A percentile compares a stretch with the other conserved stretches of the same genome.
phyloP scores from a whole-genome alignment of 2,329 filamentous ascomycete genomes.

The Dendrostoma leiphaemia region DNA sequence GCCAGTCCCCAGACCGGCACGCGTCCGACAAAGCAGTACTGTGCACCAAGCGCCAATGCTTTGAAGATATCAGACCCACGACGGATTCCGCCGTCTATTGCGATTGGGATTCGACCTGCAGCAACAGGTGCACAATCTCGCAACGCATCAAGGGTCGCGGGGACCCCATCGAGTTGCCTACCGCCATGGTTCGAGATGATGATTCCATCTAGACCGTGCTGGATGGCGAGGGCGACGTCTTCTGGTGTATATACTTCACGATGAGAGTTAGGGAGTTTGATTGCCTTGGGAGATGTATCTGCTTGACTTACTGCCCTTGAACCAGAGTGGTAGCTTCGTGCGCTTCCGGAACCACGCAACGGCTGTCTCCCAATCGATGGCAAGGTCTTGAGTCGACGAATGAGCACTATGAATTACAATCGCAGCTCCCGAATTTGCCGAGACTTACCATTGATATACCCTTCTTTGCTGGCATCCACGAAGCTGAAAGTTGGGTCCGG shows the following conservation, averaged over 20 bases:
- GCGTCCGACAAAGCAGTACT: conserved; percentile 45
- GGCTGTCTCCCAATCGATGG: no score
- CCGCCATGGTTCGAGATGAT: conserved; percentile 60
- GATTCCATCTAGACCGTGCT: conserved; percentile 32
- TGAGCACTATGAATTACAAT: no score
- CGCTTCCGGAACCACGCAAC: no score
- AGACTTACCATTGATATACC: no score
- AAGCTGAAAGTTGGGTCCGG: no score
- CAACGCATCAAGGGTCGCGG: conserved; percentile 42
- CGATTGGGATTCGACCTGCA: conserved; percentile 48
- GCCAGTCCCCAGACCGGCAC: conserved; percentile 46
- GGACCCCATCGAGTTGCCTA: conserved; percentile 37
- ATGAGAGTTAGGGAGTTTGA: no score
- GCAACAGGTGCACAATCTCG: conserved; percentile 44
- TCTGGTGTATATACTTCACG: conserved; percentile 37
- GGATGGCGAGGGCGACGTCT: conserved; percentile 39
- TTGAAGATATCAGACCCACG: conserved; percentile 56
- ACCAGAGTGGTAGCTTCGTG: no score
- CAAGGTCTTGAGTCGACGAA: no score
- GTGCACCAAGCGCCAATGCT: conserved; percentile 51
- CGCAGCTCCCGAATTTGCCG: no score
- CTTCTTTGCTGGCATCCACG: no score
- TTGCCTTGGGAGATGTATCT: no score
- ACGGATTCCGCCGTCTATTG: conserved; percentile 52
- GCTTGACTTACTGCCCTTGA: no score